Conservation (phyloP, 176 grass and related monocot species). For the Typha latifolia region DNA sequence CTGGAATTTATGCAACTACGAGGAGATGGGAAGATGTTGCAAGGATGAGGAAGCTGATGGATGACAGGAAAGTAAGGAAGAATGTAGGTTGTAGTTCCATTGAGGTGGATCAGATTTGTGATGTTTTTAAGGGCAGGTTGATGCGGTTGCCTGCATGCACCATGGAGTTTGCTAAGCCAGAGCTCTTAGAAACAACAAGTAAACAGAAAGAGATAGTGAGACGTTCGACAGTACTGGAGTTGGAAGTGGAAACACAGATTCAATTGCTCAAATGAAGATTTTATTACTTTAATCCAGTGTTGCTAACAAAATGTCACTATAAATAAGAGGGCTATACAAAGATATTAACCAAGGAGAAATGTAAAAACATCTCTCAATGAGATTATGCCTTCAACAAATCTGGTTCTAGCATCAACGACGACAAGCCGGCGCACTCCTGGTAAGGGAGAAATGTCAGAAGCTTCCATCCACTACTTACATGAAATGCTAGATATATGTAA, state of each 20-base stretch:
- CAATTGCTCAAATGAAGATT: conserved; percentile 12
- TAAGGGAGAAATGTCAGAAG: neutral
- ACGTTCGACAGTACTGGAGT: neutral
- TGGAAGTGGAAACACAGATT: neutral
- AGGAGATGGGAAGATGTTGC: conserved; percentile 54
- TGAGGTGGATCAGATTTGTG: neutral
- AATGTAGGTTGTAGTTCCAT: conserved; percentile 43
- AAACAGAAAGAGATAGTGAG: neutral
- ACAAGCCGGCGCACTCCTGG: conserved; percentile 52
- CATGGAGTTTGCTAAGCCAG: no score
- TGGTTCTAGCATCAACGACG: conserved; percentile 36
- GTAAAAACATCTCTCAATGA: conserved; percentile 53
- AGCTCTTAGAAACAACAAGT: no score
- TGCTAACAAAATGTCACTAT: conserved; percentile 26
- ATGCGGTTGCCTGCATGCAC: neutral
- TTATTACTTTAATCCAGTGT: conserved; percentile 30
- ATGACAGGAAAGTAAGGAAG: conserved; percentile 28
- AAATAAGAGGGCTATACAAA: conserved; percentile 47
- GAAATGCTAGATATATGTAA: neutral
- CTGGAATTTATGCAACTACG: conserved; percentile 36
- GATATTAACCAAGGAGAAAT: conserved; percentile 48
- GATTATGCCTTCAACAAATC: conserved; percentile 53
- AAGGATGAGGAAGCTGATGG: conserved; percentile 42
- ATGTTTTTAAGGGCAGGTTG: neutral
- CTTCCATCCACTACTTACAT: neutral